Evolutionary conservation across 2,329 filamentous ascomycete species (phyloP).

Genomic region (Tolypocladium ophioglossoides): DNA sequence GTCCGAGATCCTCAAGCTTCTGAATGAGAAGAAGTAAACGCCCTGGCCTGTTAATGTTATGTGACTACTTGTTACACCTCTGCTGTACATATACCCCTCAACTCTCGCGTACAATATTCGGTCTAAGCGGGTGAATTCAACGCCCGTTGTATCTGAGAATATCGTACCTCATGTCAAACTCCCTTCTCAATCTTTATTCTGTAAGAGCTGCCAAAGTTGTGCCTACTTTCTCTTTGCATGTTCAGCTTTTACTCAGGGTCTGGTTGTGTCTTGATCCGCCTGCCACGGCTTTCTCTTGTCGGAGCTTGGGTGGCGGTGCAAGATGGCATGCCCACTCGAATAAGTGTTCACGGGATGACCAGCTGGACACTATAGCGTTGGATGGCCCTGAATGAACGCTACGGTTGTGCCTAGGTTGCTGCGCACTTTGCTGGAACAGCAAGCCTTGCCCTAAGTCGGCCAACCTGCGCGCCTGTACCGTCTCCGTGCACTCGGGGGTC

Average conservation of each 20-base stretch:
- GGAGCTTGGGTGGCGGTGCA: background rate
- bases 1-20: constrained; percentile 78
- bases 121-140: background rate
- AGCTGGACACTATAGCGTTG: background rate
- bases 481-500: background rate
- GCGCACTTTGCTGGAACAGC: background rate
- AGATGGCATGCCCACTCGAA: background rate
- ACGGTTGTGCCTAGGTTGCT: background rate
- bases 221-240: background rate
- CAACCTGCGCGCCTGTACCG: background rate
- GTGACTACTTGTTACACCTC: background rate
- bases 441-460: background rate
- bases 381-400: background rate
- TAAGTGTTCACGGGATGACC: background rate
- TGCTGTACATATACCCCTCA: constrained; percentile 1
- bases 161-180: too few relatives aligned
- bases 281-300: background rate
- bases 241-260: background rate
- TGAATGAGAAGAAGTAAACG: constrained; percentile 43
- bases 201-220: too few relatives aligned
- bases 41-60: background rate
- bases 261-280: background rate
- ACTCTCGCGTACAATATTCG: background rate
- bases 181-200: too few relatives aligned
- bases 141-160: too few relatives aligned